Evolutionary conservation across 2,329 filamentous ascomycete species (phyloP), one percentile per base, ranked within the genome.

Genomic region (Trichophyton verrucosum): DNA sequence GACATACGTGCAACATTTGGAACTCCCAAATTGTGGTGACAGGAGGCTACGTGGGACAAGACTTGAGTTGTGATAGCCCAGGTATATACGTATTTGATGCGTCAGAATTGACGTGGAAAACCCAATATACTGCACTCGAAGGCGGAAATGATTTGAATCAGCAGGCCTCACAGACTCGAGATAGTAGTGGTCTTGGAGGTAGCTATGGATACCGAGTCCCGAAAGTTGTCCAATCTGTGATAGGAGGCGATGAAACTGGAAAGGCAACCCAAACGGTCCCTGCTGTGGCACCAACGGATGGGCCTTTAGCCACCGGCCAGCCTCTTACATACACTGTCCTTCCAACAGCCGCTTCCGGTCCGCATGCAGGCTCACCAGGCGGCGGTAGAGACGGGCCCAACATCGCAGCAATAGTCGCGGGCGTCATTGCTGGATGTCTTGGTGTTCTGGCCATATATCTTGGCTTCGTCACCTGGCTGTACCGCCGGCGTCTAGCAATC

Each of bases 1-100:
- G 88, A 0, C 88, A 92, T 70, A 83, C 84, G 42, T 94, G 89
- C 73, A 83, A 91, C 66, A 82, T 82, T 66, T 92, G 89, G 74
- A 86, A 90, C 15, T 85, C 86, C 61, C 89, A 92, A 71, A 91
- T 95, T 85, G 78, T 94, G 64, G 80, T 86, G 6, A 77, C 92
- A 13, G 89, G 89, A 27, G 89, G 89, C 9, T 86, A 83, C 64
- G 80, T 85, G 6, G 84, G 83, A 2, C 73, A 77, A 27, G 75
- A 83, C 9, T 76, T 83, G 53, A 80, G 75, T 2, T 89, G 87
- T 70, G 87, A 90, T 65, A 81, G 75, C 15, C 84, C 85, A 0
- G 86, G 86, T 1, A 79, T 90, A 63, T 89, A 89, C 68, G 82
- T 89, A 27, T 92, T 90, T 74, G 91, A 95, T 68, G 76, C 91